Conservation (phyloP, 371 early-diverging fungal genomes). For the Apophysomyces sp. region DNA sequence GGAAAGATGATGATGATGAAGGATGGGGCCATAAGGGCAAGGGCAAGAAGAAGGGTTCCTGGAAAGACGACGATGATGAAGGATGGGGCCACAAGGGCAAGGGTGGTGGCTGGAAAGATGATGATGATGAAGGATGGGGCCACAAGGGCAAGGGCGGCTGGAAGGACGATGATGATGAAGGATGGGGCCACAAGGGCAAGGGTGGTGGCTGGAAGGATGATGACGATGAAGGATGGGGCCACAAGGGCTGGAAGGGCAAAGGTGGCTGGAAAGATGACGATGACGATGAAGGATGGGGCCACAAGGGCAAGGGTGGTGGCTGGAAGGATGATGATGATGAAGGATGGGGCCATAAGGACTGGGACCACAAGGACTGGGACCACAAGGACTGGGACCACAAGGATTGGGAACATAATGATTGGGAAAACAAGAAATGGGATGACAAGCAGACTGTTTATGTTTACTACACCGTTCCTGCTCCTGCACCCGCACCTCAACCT, state of each 20-base stretch:
- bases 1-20: not conserved
- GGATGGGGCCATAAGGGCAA: not conserved
- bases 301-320: not conserved
- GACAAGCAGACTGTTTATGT: slow-evolving; percentile 24
- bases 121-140: not conserved
- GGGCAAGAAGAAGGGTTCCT: not conserved
- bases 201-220: too few relatives aligned
- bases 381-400: slow-evolving; percentile 11
- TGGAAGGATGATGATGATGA: not conserved
- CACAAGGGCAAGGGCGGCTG: slow-evolving; percentile 1
- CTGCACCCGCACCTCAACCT: not conserved
- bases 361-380: slow-evolving; percentile 17
- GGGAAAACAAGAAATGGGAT: slow-evolving; percentile 7
- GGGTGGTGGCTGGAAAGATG: too few relatives aligned
- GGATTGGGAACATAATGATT: slow-evolving; percentile 4
- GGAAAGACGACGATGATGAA: slow-evolving; percentile 6
- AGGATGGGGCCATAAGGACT: not conserved
- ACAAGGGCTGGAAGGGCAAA: not conserved
- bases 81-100: not conserved
- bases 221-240: not conserved
- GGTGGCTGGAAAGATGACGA: slow-evolving; percentile 7
- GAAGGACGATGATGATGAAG: not conserved
- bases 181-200: slow-evolving; percentile 23
- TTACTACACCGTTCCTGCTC: slow-evolving; percentile 23
- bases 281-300: slow-evolving; percentile 2